Evolutionary conservation across 2,329 filamentous ascomycete genomes (phyloP).

Genomic region (Clonostachys solani): DNA sequence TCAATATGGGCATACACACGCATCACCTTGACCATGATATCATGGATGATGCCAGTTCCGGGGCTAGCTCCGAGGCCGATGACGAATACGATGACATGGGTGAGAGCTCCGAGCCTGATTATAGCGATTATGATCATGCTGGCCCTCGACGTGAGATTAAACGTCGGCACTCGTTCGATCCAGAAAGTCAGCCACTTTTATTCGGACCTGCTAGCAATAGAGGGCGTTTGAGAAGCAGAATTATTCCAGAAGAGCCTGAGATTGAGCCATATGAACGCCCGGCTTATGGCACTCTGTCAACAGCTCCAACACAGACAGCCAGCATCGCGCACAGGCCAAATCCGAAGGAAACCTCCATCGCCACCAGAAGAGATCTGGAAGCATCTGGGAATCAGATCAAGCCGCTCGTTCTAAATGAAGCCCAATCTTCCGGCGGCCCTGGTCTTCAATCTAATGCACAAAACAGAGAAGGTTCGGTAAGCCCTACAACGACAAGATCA

Average conservation of each 20-base stretch:
- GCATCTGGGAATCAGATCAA: no score
- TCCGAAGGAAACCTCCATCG: not conserved
- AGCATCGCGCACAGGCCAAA: not conserved
- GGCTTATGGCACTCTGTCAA: constrained; percentile 26
- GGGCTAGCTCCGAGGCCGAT: constrained; percentile 23
- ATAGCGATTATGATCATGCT: constrained; percentile 15
- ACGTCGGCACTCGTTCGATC: no score
- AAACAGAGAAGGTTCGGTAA: not conserved
- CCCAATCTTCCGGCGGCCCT: no score
- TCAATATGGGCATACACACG: constrained; percentile 71
- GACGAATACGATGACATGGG: constrained; percentile 8
- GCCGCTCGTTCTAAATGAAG: no score
- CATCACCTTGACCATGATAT: constrained; percentile 64
- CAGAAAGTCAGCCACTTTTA: no score
- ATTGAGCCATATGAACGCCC: constrained; percentile 2
- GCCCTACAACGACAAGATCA: constrained; percentile 4
- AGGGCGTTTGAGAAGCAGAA: no score
- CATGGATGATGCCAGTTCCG: constrained; percentile 34
- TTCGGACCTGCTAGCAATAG: no score
- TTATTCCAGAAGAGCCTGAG: no score
- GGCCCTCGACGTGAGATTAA: no score
- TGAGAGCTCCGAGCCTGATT: constrained; percentile 6
- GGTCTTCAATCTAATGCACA: not conserved
- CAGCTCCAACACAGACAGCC: constrained; percentile 8
- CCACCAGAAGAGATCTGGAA: not conserved